Evolutionary conservation across 2,329 filamentous ascomycete species (phyloP).

Genomic region (Nakataea oryzae): DNA sequence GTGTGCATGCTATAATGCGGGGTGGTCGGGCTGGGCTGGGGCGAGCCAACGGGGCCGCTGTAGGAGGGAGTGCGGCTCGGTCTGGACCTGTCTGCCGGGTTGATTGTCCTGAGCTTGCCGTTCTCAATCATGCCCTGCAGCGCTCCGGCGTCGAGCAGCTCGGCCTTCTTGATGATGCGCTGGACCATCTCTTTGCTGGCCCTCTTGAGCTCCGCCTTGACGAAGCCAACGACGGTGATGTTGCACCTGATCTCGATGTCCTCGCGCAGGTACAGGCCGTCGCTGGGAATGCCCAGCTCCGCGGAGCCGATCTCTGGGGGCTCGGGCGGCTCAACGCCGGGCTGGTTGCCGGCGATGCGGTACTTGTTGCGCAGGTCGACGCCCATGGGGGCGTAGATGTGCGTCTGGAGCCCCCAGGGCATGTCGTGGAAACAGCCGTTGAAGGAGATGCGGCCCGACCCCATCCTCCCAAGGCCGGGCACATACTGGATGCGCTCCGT

Average conservation of each 20-base stretch:
- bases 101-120: constrained; percentile 49
- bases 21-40: constrained; percentile 14
- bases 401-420: constrained; percentile 61
- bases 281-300: constrained; percentile 47
- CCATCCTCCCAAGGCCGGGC: constrained; percentile 54
- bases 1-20: constrained; percentile 10
- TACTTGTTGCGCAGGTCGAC: constrained; percentile 61
- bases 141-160: constrained; percentile 55
- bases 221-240: constrained; percentile 51
- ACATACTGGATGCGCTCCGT: constrained; percentile 57
- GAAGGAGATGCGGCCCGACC: constrained; percentile 56
- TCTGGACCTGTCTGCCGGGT: constrained; percentile 38
- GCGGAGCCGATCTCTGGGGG: constrained; percentile 48
- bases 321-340: constrained; percentile 52
- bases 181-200: constrained; percentile 58
- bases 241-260: constrained; percentile 65
- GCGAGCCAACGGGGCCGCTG: constrained; percentile 14
- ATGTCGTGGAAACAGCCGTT: constrained; percentile 64
- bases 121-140: constrained; percentile 59
- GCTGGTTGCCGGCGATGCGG: constrained; percentile 57
- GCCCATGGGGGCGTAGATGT: constrained; percentile 58
- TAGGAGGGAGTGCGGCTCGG: constrained; percentile 10
- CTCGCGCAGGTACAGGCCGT: constrained; percentile 58
- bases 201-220: constrained; percentile 56
- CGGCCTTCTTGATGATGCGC: constrained; percentile 61